A percentile compares a stretch with the other conserved stretches of the same genome.
These are phyloP conservation scores for Berberis vulgaris DNA, from an alignment of 164 flowering plant genomes.

Conservation along the genomic window DNA sequence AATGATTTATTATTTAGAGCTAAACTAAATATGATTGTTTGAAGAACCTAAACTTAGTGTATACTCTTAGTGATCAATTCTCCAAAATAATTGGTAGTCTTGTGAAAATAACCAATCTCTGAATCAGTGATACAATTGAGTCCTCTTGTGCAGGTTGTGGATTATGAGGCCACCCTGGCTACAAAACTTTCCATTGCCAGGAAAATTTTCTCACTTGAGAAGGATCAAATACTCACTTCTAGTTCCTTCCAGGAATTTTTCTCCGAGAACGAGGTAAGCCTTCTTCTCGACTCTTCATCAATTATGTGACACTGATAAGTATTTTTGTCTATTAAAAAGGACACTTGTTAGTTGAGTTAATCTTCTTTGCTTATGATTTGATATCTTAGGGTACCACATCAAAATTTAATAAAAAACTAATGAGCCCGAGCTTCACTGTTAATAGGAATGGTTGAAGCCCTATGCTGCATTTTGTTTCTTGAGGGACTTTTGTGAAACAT, in stretches of 20 bases:
- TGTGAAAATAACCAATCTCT: not conserved
- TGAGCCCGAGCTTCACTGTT: slow-evolving; percentile 6
- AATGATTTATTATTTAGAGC: too few relatives aligned
- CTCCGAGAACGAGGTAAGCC: slow-evolving; percentile 74
- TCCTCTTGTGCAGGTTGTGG: not conserved
- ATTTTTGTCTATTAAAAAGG: not conserved
- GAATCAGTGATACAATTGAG: not conserved
- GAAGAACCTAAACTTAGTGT: too few relatives aligned
- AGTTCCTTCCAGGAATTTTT: slow-evolving; percentile 63
- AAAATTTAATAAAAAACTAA: not conserved
- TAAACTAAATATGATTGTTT: not conserved
- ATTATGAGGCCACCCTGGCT: not conserved
- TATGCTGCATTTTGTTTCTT: slow-evolving; percentile 25
- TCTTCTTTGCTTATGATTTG: not conserved
- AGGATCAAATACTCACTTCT: slow-evolving; percentile 39
- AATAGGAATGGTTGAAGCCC: not conserved
- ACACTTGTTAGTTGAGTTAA: not conserved
- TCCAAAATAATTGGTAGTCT: too few relatives aligned
- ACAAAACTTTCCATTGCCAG: not conserved
- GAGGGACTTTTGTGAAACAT: slow-evolving; percentile 91
- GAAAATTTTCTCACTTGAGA: not conserved
- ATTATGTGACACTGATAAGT: not conserved
- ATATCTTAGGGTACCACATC: not conserved
- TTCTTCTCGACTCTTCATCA: not conserved
- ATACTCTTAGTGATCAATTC: too few relatives aligned